A percentile compares a stretch with the other conserved stretches of the same genome.
These are phyloP conservation scores for Pseudognaphalium luteoalbum DNA, from an alignment of 129 eudicot species.

Conservation along the genomic window DNA sequence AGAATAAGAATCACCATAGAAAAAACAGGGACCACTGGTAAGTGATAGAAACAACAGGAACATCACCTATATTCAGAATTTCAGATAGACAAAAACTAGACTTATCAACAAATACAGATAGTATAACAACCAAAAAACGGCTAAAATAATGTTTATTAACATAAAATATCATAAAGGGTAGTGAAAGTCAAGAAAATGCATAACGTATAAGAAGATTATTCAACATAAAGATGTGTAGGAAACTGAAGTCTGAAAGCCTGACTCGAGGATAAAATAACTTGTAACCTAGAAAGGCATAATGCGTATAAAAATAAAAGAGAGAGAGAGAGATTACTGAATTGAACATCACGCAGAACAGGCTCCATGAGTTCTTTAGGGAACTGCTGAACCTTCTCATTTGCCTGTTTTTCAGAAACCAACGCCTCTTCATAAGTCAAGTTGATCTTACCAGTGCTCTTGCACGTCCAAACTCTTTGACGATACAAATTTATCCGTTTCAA, in stretches of 20 bases:
- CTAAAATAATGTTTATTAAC: background rate
- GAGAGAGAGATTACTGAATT: conserved; percentile 57
- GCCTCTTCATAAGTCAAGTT: conserved; percentile 97
- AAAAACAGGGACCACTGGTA: background rate
- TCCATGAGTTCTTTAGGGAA: conserved; percentile 68
- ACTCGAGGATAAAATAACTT: background rate
- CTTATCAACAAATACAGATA: background rate
- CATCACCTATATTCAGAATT: background rate
- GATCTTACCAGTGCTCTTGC: conserved; percentile 79
- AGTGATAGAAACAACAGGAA: background rate
- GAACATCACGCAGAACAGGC: conserved; percentile 78
- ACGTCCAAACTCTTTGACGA: conserved; percentile 80
- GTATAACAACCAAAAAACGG: background rate
- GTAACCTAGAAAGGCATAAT: conserved; percentile 3
- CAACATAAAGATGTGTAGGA: conserved; percentile 10
- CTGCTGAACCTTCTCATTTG: conserved; percentile 68
- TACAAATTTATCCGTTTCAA: conserved; percentile 75
- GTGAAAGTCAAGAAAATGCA: background rate
- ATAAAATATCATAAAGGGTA: background rate
- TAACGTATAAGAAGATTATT: background rate
- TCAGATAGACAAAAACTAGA: background rate
- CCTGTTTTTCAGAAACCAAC: conserved; percentile 69
- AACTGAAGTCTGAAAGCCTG: conserved; percentile 4
- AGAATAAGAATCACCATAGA: background rate
- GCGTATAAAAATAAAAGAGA: background rate